Percentiles rank a stretch among this genome's conserved stretches.
Evolutionary conservation across 2,329 filamentous ascomycete species (phyloP).

Genomic region (Colletotrichum karsti): DNA sequence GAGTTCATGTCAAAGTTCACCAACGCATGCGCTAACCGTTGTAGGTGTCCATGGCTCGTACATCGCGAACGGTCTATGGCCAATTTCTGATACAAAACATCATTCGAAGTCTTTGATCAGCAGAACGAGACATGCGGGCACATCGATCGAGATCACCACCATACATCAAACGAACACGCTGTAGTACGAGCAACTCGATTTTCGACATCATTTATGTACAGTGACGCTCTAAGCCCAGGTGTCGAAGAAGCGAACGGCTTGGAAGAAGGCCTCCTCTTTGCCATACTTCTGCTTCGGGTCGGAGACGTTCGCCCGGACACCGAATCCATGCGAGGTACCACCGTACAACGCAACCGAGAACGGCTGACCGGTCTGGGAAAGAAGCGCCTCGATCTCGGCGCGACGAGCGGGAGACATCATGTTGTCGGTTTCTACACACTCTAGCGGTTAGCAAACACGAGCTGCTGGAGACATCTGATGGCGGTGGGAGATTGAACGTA

Average conservation of each 20-base stretch:
- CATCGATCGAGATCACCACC: too few relatives aligned
- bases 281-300: slow-evolving; percentile 67
- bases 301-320: slow-evolving; percentile 69
- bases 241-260: slow-evolving; percentile 81
- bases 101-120: too few relatives aligned
- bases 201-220: too few relatives aligned
- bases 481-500: slow-evolving; percentile 38
- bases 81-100: too few relatives aligned
- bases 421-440: slow-evolving; percentile 60
- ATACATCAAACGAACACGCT: too few relatives aligned
- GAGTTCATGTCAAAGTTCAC: too few relatives aligned
- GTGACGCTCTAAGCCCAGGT: slow-evolving; percentile 47
- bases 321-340: slow-evolving; percentile 77
- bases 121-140: too few relatives aligned
- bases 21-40: too few relatives aligned
- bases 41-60: too few relatives aligned
- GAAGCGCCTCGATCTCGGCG: slow-evolving; percentile 63
- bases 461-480: not conserved
- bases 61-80: too few relatives aligned
- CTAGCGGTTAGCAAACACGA: not conserved
- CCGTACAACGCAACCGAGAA: slow-evolving; percentile 79
- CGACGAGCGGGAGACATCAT: slow-evolving; percentile 67
- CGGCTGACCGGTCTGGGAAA: slow-evolving; percentile 58
- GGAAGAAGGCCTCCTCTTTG: slow-evolving; percentile 81
- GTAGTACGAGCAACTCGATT: too few relatives aligned